Base-by-base conservation (phyloP, 805 yeast genomes). In the Metschnikowia reukaufii region DNA sequence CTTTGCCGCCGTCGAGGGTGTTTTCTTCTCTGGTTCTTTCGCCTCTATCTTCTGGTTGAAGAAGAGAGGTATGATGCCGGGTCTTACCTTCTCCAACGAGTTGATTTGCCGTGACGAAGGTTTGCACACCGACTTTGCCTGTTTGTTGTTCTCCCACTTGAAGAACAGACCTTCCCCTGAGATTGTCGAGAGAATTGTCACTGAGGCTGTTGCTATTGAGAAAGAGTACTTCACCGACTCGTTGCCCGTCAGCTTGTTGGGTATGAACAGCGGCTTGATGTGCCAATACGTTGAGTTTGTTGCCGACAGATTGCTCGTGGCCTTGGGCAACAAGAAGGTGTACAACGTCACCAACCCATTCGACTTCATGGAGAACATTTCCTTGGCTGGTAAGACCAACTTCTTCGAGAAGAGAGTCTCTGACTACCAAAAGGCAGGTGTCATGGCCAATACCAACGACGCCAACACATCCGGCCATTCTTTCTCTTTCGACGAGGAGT, bases 401-500 rank as follows among this genome's bases (percentile, higher is more conserved):
- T 92, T 92, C 83, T 92, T 92, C 66, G 99, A 92, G 79, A 92
- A 92, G 83, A 87, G 99, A 76, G 99, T 92, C 48, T 87, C 96
- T 49, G 99, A 92, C 73, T 92, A 92, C 76, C 99, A 92, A 76
- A 94, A 92, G 77, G 98, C 99, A 49, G 98, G 99, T 77, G 99
- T 92, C 63, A 92, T 92, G 94, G 92, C 96, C 57, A 77, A 78
- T 57, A 68, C 82, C 45, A 70, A 72, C 57, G 79, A 82, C 59
- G 66, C 75, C 51, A 65, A 67, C 51, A 73, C 71, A 51, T 55
- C 68, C 39, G 77, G 76, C 47, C 74, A 74, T 65, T 79, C 81
- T 38, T 91, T 92, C 73, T 74, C 86, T 40, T 85, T 94, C 61
- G 96, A 91, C 70, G 99, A 92, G 72, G 98, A 94, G 63, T 92